phyloP scores from a whole-genome alignment of 192 early-diverging fungal genomes.

The Linnemannia zychae region DNA sequence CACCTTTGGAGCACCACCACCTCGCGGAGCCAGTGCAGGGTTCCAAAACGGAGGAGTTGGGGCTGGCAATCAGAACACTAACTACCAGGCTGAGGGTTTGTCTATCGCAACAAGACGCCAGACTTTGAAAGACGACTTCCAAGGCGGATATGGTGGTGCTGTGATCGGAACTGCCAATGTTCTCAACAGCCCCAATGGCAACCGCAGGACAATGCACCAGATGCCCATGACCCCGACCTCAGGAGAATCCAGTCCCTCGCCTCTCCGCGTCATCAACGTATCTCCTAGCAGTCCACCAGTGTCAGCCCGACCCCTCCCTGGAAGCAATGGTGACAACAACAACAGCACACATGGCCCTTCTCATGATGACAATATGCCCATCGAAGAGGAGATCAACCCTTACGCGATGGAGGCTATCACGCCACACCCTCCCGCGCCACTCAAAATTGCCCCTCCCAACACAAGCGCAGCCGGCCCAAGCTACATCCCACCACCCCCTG shows the following conservation, averaged over 20 bases:
- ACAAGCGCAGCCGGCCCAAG: not conserved
- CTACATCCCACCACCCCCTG: slow-evolving; percentile 30
- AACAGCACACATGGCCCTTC: not conserved
- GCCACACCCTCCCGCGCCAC: not conserved
- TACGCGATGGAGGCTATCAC: slow-evolving; percentile 46
- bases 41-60: slow-evolving; percentile 3
- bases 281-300: slow-evolving; percentile 29
- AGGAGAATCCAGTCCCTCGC: slow-evolving; percentile 19
- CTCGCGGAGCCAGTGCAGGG: slow-evolving; percentile 37
- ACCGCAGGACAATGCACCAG: slow-evolving; percentile 32
- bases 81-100: slow-evolving; percentile 43
- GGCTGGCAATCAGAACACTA: not conserved
- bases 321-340: not conserved
- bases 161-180: slow-evolving; percentile 29
- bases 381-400: slow-evolving; percentile 23
- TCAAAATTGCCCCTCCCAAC: not conserved
- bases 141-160: slow-evolving; percentile 45
- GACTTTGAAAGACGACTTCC: slow-evolving; percentile 46
- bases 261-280: slow-evolving; percentile 45
- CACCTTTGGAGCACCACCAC: slow-evolving; percentile 38
- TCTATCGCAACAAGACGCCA: slow-evolving; percentile 40
- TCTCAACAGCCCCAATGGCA: slow-evolving; percentile 15
- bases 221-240: slow-evolving; percentile 23
- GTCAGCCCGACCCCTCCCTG: slow-evolving; percentile 6
- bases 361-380: not conserved